phyloP scores from a whole-genome alignment of 1,284 basidiomycete genomes.

The Rhizoctonia solani region DNA sequence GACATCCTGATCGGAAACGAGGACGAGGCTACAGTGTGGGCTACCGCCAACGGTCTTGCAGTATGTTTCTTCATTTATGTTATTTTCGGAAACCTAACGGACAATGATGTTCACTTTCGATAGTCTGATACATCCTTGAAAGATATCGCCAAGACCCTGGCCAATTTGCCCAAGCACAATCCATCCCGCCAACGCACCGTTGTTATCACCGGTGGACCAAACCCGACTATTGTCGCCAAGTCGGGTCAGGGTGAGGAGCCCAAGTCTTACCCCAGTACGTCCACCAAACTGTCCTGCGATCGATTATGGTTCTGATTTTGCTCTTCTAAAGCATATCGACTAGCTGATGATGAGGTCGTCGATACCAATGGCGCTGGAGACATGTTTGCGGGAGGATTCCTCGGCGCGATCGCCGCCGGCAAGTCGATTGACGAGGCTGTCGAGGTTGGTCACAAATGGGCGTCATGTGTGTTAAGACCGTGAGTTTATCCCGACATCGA shows the following conservation, averaged over 20 bases:
- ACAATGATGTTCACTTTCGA: constrained; percentile 51
- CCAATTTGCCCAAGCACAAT: constrained; percentile 70
- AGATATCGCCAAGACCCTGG: constrained; percentile 74
- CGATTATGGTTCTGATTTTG: constrained; percentile 54
- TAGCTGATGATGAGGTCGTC: constrained; percentile 75
- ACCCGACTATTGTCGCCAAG: constrained; percentile 79
- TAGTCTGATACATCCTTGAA: constrained; percentile 61
- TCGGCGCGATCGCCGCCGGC: constrained; percentile 83
- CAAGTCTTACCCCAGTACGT: constrained; percentile 49
- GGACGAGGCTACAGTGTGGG: constrained; percentile 89
- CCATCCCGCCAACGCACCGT: constrained; percentile 76
- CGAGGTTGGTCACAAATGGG: constrained; percentile 90
- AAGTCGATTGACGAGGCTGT: constrained; percentile 81
- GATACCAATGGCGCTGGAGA: constrained; percentile 99
- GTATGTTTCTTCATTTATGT: constrained; percentile 44
- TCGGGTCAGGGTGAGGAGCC: constrained; percentile 58
- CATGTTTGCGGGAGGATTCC: constrained; percentile 96
- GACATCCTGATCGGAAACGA: constrained; percentile 96
- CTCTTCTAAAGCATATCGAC: constrained; percentile 55
- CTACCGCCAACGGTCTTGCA: constrained; percentile 60
- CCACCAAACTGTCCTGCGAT: constrained; percentile 42
- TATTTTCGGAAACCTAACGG: background rate
- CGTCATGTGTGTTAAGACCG: constrained; percentile 85
- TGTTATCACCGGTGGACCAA: constrained; percentile 89
- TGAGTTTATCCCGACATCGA: constrained; percentile 47